Percentiles rank a stretch among this genome's conserved stretches.
Evolutionary conservation across 441 rosid species (phyloP).

Genomic region (Adansonia madagascariensis): DNA sequence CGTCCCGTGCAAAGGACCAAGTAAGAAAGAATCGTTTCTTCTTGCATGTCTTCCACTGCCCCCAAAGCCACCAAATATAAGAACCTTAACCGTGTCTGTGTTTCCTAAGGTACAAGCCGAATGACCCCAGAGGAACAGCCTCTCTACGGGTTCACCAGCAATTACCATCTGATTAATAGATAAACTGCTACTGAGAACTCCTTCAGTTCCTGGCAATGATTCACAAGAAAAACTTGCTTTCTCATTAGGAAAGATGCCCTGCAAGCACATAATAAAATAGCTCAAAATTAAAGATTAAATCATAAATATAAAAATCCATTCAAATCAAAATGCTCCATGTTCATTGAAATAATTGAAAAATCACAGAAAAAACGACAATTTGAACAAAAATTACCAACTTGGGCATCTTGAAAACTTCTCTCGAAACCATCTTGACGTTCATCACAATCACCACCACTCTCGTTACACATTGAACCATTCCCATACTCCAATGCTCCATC

Average conservation of each 20-base stretch:
- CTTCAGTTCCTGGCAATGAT: constrained; percentile 71
- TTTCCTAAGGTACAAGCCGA: constrained; percentile 59
- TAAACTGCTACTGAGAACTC: constrained; percentile 44
- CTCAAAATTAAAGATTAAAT: constrained; percentile 1
- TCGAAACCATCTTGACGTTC: constrained; percentile 32
- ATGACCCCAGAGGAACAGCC: constrained; percentile 92
- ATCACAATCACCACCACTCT: constrained; percentile 25
- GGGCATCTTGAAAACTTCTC: constrained; percentile 34
- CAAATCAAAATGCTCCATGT: neutral
- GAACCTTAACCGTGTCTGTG: constrained; percentile 36
- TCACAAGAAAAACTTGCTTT: constrained; percentile 73
- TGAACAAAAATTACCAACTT: constrained; percentile 41
- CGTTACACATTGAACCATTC: neutral
- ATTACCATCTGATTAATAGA: constrained; percentile 46
- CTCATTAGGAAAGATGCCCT: constrained; percentile 65
- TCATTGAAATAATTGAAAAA: neutral
- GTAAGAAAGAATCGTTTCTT: constrained; percentile 66
- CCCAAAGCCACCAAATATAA: constrained; percentile 92
- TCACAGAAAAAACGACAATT: constrained; percentile 11
- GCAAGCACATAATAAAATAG: constrained; percentile 48
- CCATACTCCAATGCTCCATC: constrained; percentile 31
- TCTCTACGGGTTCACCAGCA: constrained; percentile 70
- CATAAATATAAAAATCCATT: constrained; percentile 2
- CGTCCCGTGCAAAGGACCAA: constrained; percentile 60
- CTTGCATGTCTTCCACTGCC: constrained; percentile 91